phyloP scores from a whole-genome alignment of 148 eudicot genomes.

The Talinum fruticosum region DNA sequence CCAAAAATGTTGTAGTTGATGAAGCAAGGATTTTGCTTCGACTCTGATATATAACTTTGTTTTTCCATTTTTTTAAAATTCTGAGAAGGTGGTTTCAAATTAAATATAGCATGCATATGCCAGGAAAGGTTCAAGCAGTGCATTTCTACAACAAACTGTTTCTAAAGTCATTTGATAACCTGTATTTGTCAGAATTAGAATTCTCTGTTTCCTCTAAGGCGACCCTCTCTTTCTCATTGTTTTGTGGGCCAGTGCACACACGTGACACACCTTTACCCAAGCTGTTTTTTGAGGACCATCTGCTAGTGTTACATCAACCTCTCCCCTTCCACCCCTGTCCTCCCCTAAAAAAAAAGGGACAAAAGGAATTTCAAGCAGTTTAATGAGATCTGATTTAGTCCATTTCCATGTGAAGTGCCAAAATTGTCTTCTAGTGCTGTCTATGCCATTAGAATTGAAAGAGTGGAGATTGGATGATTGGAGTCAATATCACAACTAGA shows the following conservation, averaged over 20 bases:
- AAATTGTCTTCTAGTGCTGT: neutral
- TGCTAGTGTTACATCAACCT: slow-evolving; percentile 2
- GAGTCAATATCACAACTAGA: too few relatives aligned
- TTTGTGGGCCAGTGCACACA: neutral
- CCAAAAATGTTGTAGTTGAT: neutral
- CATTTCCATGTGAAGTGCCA: neutral
- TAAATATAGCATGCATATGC: neutral
- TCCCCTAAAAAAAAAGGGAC: neutral
- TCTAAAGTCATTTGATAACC: neutral
- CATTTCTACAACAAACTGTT: neutral
- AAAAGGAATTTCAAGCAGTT: neutral
- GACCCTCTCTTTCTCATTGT: neutral
- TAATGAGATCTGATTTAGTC: neutral
- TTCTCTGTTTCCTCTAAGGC: neutral
- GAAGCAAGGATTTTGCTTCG: neutral
- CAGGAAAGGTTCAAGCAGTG: too few relatives aligned
- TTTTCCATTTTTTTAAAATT: neutral
- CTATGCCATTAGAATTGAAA: neutral
- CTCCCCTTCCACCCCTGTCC: neutral
- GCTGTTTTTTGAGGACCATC: neutral
- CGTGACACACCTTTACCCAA: neutral
- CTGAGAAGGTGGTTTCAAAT: neutral
- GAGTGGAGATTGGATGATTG: neutral
- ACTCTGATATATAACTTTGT: neutral
- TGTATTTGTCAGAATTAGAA: neutral